Evolutionary conservation across 2,329 filamentous ascomycete genomes (phyloP).

Genomic region (Lecanicillium sp.): DNA sequence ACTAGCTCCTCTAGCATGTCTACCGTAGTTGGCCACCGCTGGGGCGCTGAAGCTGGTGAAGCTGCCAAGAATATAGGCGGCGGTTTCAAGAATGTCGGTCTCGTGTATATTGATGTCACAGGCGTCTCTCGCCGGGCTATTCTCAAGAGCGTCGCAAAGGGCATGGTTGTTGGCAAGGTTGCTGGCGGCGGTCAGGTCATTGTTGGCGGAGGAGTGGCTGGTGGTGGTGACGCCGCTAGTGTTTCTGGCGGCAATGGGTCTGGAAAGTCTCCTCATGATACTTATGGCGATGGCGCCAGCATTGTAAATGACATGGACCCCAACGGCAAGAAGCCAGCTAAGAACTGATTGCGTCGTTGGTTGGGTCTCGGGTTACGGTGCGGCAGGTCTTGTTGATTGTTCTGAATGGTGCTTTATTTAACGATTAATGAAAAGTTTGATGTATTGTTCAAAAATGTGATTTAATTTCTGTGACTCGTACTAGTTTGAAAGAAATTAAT

Average conservation of each 20-base stretch:
- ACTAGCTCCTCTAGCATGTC: constrained; percentile 71
- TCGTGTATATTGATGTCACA: constrained; percentile 95
- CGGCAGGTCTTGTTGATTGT: no score
- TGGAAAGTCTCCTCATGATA: constrained; percentile 13
- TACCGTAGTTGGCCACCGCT: constrained; percentile 81
- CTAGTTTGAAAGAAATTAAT: no score
- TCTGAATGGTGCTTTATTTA: no score
- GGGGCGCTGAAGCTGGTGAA: constrained; percentile 75
- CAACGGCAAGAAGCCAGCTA: constrained; percentile 4
- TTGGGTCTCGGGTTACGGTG: no score
- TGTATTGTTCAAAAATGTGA: no score
- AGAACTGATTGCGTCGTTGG: no score
- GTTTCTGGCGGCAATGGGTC: constrained; percentile 5
- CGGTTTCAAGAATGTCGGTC: constrained; percentile 89
- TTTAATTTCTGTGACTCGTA: no score
- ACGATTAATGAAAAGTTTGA: no score
- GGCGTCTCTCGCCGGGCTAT: constrained; percentile 85
- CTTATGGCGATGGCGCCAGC: constrained; percentile 19
- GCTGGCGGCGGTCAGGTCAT: constrained; percentile 65
- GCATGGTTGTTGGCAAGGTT: constrained; percentile 84
- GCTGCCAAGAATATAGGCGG: constrained; percentile 69
- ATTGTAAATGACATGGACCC: constrained; percentile 17
- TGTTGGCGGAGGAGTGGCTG: constrained; percentile 55
- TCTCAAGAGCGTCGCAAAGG: constrained; percentile 90
- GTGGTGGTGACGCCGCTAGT: constrained; percentile 33